These are phyloP conservation scores for Boeremia lycopersici DNA, from an alignment of 2,329 filamentous ascomycete species.

Conservation along the genomic window DNA sequence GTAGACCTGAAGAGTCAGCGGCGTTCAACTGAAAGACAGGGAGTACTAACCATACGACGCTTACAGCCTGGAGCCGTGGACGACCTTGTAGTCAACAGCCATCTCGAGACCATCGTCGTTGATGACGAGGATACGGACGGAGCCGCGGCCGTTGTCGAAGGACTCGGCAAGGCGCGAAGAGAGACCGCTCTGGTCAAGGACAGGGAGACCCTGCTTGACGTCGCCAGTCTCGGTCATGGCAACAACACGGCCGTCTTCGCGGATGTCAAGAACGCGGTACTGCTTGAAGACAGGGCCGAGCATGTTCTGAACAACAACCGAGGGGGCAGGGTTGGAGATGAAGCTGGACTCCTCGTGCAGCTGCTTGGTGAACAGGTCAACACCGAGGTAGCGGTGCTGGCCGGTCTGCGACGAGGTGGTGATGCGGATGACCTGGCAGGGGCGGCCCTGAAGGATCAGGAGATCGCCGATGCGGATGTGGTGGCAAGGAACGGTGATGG, in stretches of 20 bases:
- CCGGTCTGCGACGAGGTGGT: conserved; percentile 96
- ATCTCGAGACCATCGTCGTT: conserved; percentile 92
- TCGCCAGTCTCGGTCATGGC: conserved; percentile 99
- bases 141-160: conserved; percentile 91
- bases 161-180: conserved; percentile 79
- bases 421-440: conserved; percentile 99
- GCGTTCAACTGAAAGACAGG: background rate
- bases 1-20: conserved; percentile 17
- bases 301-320: conserved; percentile 99
- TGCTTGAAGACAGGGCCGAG: conserved; percentile 99
- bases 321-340: conserved; percentile 94
- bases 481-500: conserved; percentile 98
- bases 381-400: conserved; percentile 99
- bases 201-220: conserved; percentile 92
- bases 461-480: conserved; percentile 99
- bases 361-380: conserved; percentile 99
- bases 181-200: conserved; percentile 94
- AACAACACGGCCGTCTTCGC: conserved; percentile 79
- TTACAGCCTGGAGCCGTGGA: conserved; percentile 76
- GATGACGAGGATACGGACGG: conserved; percentile 93
- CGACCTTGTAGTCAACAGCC: conserved; percentile 98
- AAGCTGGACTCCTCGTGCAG: conserved; percentile 98
- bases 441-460: conserved; percentile 97
- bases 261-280: conserved; percentile 98
- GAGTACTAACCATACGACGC: conserved; percentile 39